Conservation (phyloP, 108 stramenopile genomes). For the Nitzschia sp. region DNA sequence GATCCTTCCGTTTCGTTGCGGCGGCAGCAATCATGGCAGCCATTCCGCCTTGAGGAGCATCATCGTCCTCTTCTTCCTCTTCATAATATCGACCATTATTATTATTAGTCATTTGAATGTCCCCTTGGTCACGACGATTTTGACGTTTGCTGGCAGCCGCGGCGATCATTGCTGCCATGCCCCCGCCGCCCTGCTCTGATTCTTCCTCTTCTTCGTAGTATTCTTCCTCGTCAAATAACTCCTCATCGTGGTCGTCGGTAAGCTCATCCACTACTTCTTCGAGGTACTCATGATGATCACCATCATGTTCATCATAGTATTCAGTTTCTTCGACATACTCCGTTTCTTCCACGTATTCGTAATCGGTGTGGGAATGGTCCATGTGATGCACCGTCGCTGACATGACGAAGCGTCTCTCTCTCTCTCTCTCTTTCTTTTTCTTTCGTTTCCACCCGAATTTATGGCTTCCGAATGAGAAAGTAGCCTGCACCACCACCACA, state of each 20-base stretch:
- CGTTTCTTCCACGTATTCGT: not conserved
- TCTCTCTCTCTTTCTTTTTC: too few species aligned
- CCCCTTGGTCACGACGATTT: slow-evolving; percentile 1
- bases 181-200: not conserved
- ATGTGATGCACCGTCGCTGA: not conserved
- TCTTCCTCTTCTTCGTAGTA: not conserved
- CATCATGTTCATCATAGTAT: slow-evolving; percentile 3
- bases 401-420: too few species aligned
- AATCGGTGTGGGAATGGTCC: not conserved
- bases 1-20: slow-evolving; percentile 15
- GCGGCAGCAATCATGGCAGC: slow-evolving; percentile 36
- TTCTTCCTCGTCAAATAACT: not conserved
- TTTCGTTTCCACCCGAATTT: too few species aligned
- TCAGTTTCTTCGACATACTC: slow-evolving; percentile 1
- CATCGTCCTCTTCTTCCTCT: not conserved
- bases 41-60: slow-evolving; percentile 18
- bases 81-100: not conserved
- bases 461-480: too few species aligned
- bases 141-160: slow-evolving; percentile 13
- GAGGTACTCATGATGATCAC: not conserved
- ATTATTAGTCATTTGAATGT: not conserved
- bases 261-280: slow-evolving; percentile 1
- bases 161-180: slow-evolving; percentile 28
- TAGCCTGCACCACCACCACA: too few species aligned
- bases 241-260: slow-evolving; percentile 4